These are phyloP conservation scores for Clitopilus hobsonii DNA, from an alignment of 768 basidiomycete genomes.

Conservation along the genomic window DNA sequence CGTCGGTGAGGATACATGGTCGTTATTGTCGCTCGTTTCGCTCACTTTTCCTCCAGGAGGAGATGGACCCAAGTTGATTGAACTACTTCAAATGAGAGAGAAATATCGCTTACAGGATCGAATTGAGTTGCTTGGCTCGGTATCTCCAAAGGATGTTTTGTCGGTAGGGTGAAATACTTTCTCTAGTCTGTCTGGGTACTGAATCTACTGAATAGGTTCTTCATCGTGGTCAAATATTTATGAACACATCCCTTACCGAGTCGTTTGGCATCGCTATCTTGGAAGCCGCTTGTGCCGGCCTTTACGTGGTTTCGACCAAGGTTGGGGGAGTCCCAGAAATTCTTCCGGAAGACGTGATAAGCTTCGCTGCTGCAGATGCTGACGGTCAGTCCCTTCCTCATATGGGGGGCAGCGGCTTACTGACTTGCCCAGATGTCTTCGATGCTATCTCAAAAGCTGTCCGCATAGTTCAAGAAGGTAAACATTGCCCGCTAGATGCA, in stretches of 20 bases:
- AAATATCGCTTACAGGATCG: constrained; percentile 85
- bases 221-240: constrained; percentile 79
- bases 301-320: constrained; percentile 90
- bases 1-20: constrained; percentile 51
- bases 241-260: constrained; percentile 95
- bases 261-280: constrained; percentile 97
- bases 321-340: constrained; percentile 97
- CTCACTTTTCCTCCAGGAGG: constrained; percentile 55
- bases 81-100: constrained; percentile 94
- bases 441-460: constrained; percentile 82
- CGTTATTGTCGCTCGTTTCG: background rate
- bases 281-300: constrained; percentile 91
- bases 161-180: constrained; percentile 41
- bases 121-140: constrained; percentile 82
- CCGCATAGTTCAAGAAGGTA: constrained; percentile 54
- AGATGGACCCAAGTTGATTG: constrained; percentile 92
- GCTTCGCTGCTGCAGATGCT: constrained; percentile 90
- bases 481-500: constrained; percentile 70
- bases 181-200: background rate
- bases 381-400: constrained; percentile 56
- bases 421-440: constrained; percentile 63
- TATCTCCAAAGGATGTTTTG: constrained; percentile 79
- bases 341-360: constrained; percentile 90
- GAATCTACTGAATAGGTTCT: constrained; percentile 57
- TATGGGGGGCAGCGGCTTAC: background rate